These are phyloP conservation scores for Leptographium flavum DNA, from an alignment of 2,329 filamentous ascomycete genomes.

Conservation along the genomic window DNA sequence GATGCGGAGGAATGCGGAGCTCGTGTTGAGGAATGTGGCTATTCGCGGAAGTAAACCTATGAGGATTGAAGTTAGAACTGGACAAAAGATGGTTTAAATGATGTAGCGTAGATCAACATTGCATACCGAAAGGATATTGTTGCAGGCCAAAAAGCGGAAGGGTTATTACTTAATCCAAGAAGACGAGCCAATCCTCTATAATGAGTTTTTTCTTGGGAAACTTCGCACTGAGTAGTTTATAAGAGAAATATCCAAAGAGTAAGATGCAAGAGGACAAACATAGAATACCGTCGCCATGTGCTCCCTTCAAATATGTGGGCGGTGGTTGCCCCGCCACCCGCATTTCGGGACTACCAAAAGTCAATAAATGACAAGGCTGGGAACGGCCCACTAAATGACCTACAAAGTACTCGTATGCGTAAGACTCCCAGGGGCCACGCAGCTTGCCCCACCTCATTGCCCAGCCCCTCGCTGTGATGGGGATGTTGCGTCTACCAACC, in stretches of 20 bases:
- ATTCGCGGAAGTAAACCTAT: neutral
- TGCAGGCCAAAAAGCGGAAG: neutral
- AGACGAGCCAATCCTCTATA: neutral
- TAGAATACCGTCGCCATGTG: neutral
- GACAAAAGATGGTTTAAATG: neutral
- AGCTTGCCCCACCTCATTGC: no score
- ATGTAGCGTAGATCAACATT: neutral
- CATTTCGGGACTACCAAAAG: slow-evolving; percentile 3
- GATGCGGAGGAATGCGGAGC: no score
- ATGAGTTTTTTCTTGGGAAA: neutral
- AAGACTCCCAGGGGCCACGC: neutral
- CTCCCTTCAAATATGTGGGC: slow-evolving; percentile 8
- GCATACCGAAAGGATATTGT: neutral
- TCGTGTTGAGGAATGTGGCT: neutral
- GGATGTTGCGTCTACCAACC: slow-evolving; percentile 2
- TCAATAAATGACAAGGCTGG: slow-evolving; percentile 14
- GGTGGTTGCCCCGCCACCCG: slow-evolving; percentile 13
- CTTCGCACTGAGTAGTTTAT: neutral
- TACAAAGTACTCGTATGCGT: no score
- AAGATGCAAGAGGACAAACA: neutral
- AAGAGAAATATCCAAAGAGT: neutral
- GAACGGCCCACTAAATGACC: neutral
- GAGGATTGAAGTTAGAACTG: neutral
- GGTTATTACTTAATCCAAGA: neutral
- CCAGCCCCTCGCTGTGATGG: neutral